These are phyloP conservation scores for Apostasia shenzhenica DNA, from an alignment of 106 monocot genomes.

Conservation along the genomic window DNA sequence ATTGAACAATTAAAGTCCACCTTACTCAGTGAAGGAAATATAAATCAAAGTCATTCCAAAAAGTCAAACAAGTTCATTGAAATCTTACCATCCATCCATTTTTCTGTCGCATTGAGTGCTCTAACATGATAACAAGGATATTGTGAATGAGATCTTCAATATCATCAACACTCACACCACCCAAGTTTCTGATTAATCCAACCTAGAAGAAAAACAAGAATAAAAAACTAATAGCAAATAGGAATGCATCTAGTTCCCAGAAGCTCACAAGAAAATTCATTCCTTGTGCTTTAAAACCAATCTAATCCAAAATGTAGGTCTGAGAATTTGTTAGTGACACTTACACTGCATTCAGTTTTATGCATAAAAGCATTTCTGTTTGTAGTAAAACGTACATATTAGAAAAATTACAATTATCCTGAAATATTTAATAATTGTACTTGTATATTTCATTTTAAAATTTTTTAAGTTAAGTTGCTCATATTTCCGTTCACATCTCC, in stretches of 20 bases:
- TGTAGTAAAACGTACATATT: too few relatives aligned
- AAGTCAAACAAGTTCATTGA: not conserved
- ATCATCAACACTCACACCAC: slow-evolving; percentile 57
- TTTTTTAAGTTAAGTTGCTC: too few relatives aligned
- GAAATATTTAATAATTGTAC: too few relatives aligned
- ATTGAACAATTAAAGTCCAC: too few relatives aligned
- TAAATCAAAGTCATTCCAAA: not conserved
- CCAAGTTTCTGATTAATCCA: slow-evolving; percentile 37
- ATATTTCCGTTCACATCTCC: too few relatives aligned
- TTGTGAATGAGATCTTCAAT: slow-evolving; percentile 96
- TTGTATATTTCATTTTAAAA: too few relatives aligned
- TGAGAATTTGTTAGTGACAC: too few relatives aligned
- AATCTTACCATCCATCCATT: slow-evolving; percentile 93
- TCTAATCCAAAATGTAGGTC: not conserved
- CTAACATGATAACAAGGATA: slow-evolving; percentile 86
- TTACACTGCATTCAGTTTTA: too few relatives aligned
- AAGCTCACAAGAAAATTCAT: not conserved
- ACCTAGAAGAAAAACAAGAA: slow-evolving; percentile 26
- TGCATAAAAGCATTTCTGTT: too few relatives aligned
- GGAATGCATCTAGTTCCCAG: not conserved
- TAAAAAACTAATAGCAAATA: not conserved
- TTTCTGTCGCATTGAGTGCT: slow-evolving; percentile 95
- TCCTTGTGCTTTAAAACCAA: not conserved
- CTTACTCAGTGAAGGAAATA: too few relatives aligned
- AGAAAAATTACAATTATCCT: too few relatives aligned